phyloP scores from a whole-genome alignment of 1,284 basidiomycete genomes.

The Fomitopsis schrenkii region DNA sequence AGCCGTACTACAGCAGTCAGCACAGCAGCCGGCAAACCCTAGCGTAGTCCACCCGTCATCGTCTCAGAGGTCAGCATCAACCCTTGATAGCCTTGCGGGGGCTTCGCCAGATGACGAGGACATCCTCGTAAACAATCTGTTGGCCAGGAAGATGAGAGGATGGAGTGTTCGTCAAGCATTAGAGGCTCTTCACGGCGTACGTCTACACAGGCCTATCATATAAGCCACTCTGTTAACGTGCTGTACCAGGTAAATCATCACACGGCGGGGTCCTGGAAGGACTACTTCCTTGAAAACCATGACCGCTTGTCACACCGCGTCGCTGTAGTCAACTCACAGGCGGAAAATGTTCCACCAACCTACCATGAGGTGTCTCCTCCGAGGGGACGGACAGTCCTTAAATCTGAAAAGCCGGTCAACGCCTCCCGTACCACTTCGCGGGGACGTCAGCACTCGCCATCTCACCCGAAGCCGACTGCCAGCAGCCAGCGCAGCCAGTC shows the following conservation, averaged over 20 bases:
- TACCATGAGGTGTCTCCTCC: neutral
- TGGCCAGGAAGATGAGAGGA: constrained; percentile 29
- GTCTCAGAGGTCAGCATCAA: neutral
- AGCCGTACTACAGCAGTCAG: neutral
- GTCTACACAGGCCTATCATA: constrained; percentile 15
- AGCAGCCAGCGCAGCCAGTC: neutral
- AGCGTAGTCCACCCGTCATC: neutral
- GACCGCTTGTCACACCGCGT: neutral
- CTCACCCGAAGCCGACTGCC: neutral
- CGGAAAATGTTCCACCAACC: no score
- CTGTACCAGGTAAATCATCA: constrained; percentile 39
- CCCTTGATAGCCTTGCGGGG: constrained; percentile 37
- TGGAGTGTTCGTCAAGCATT: constrained; percentile 37
- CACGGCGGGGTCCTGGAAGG: constrained; percentile 56
- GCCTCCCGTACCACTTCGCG: neutral
- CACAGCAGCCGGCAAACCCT: neutral
- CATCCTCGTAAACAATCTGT: constrained; percentile 42
- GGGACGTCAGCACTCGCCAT: neutral
- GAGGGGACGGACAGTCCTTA: neutral
- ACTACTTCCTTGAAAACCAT: constrained; percentile 62
- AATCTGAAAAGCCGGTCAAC: neutral
- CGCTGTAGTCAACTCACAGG: no score
- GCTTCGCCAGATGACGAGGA: constrained; percentile 46
- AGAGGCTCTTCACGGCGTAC: constrained; percentile 39
- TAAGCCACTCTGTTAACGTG: constrained; percentile 41